Evolutionary conservation across 2,329 filamentous ascomycete species (phyloP).

Genomic region (Aspergillus quadrilineatus): DNA sequence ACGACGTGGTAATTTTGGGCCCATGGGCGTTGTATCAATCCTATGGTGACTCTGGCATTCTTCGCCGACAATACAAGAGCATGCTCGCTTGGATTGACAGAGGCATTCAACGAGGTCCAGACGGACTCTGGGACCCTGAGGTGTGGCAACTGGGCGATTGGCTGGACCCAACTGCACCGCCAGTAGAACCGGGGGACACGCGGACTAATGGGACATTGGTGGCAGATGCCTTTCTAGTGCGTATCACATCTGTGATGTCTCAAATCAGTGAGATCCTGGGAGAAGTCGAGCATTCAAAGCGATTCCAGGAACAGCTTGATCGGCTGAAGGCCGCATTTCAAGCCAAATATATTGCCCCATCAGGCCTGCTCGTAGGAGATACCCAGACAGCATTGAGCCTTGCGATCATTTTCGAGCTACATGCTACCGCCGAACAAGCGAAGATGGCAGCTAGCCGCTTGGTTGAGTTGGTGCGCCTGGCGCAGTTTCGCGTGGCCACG

Average conservation of each 20-base stretch:
- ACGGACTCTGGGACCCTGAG: conserved; percentile 36
- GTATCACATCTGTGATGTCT: conserved; percentile 33
- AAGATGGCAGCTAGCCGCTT: conserved; percentile 6
- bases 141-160: conserved; percentile 43
- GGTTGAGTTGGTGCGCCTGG: conserved; percentile 24
- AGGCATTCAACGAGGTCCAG: conserved; percentile 31
- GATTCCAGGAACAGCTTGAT: conserved; percentile 22
- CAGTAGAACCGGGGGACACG: conserved; percentile 33
- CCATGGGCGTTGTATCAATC: conserved; percentile 38
- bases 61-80: conserved; percentile 36
- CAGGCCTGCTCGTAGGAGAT: conserved; percentile 30
- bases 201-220: conserved; percentile 38
- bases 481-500: conserved; percentile 34
- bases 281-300: conserved; percentile 19
- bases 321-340: conserved; percentile 28
- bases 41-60: conserved; percentile 36
- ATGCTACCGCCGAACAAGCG: conserved; percentile 12
- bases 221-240: conserved; percentile 41
- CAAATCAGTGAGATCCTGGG: conserved; percentile 28
- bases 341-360: conserved; percentile 29
- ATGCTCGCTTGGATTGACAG: conserved; percentile 40
- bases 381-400: conserved; percentile 33
- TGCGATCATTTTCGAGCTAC: conserved; percentile 28
- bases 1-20: conserved; percentile 38
- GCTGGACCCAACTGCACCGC: conserved; percentile 42